Evolutionary conservation across 768 basidiomycete genomes (phyloP), one percentile per base, ranked within the genome.

Genomic region (Rhizopogon vesiculosus): DNA sequence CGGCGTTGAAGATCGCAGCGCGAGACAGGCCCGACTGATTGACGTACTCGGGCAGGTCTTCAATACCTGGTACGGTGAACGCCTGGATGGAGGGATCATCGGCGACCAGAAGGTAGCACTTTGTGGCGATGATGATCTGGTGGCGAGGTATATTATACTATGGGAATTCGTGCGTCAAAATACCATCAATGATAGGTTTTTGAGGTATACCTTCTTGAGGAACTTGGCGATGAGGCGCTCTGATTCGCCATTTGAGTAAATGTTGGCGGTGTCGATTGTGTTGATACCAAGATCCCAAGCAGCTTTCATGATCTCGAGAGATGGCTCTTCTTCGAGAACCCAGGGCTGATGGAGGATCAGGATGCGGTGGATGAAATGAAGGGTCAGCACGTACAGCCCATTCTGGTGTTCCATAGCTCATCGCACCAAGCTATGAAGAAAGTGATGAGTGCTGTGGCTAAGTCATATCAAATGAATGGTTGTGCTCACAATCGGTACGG

Each of bases 241-340:
- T 0, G 73, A 75, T 46, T 68, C 66, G 22, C 71, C 73, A 38
- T 68, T 67, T 18, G 67, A 68, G 41, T 74, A 76, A 7, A 70
- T 13, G 51, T 74, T 74, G 18, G 74, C 72, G 1, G 74, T 74
- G 38, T 77, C 75, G 51, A 72, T 66, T 4, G 72, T 74, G 54
- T 66, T 73, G 55, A 78, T 67, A 3, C 77, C 77, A 9, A 66
- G 59, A 33, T 75, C 69, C 65, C 66, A 76, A 3, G 77, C 77
- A 7, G 66, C 64, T 56, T 75, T 74, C 49, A 77, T 53, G 54
- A 77, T 62, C 45, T 63, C 57, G 19, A 70, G 52, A 0, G 70
- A 66, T 18, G 70, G 51, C 1, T 61, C 63, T 52, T 69, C 69
- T 0, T 59, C 64, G 5, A 68, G 56, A 38, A 68, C 61, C 62